Base-by-base conservation (phyloP, 352 stramenopile genomes). In the Pythium dissimile region DNA sequence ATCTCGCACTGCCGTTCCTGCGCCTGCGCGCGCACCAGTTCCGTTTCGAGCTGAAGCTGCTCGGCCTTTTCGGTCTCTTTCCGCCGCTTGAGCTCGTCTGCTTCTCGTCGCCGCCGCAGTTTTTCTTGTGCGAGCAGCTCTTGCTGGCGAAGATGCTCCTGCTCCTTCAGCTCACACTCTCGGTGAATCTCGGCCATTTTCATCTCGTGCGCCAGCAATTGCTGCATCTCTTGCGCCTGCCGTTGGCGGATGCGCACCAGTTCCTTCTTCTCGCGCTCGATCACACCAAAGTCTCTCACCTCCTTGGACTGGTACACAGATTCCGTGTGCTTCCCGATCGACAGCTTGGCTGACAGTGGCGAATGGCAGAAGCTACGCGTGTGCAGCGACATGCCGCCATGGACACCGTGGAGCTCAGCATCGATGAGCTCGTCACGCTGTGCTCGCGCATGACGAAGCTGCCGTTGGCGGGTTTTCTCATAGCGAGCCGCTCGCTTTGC, bases 161-260 rank as follows among this genome's bases (percentile, higher is more conserved):
- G 59, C 15, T 90, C 79, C 39, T 80, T 77, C 7, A 55, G 62
- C 21, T 84, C 75, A 2, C 72, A 75, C 41, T 89, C 77, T 23
- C 68, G 63, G 30, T 85, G 61, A 1, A 86, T 56, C 38, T 84
- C 75, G 0, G 68, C 66, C 71, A 80, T 86, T 26, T 76, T 79
- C 26, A 89, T 62, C 45, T 92, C 83, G 54, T 87, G 88, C 12
- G 65, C 59, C 0, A 90, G 55, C 62, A 90, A 69, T 37, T 91
- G 80, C 62, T 93, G 80, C 72, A 91, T 76, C 34, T 91, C 83
- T 1, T 76, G 55, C 0, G 74, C 64, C 56, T 90, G 84, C 0
- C 84, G 84, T 18, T 73, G 70, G 49, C 78, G 73, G 23, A 93
- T 91, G n/a, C 79, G 72, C 45, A 89, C 79, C 1, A 93, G 55